phyloP scores from a whole-genome alignment of 2,329 filamentous ascomycete species.

The Fusarium udum region DNA sequence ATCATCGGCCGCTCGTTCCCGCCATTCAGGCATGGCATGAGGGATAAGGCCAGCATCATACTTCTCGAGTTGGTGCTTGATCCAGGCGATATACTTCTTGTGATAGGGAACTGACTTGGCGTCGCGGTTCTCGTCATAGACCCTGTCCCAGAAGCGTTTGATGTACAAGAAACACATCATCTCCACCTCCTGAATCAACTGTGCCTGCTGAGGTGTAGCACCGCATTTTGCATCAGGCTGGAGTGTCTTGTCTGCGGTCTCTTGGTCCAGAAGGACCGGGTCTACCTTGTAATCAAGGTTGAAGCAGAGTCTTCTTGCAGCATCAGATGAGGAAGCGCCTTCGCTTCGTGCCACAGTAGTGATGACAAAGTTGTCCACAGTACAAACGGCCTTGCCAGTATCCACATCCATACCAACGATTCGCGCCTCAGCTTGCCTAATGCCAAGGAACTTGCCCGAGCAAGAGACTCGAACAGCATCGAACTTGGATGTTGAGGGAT shows the following conservation, averaged over 20 bases:
- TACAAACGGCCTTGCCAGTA: not conserved
- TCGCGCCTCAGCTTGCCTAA: not conserved
- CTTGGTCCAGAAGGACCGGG: not conserved
- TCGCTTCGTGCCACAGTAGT: not conserved
- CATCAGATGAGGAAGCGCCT: not conserved
- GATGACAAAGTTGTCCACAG: not conserved
- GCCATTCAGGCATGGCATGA: not conserved
- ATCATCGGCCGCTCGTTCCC: not conserved
- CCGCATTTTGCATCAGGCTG: not conserved
- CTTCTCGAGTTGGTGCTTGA: not conserved
- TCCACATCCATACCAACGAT: not conserved
- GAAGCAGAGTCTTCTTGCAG: constrained; percentile 1
- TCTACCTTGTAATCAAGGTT: constrained; percentile 7
- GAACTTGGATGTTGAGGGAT: not conserved
- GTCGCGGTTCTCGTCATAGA: not conserved
- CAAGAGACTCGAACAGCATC: not conserved
- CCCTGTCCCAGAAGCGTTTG: constrained; percentile 2
- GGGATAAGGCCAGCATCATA: not conserved
- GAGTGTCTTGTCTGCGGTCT: not conserved
- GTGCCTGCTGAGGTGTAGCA: not conserved
- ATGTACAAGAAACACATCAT: constrained; percentile 12
- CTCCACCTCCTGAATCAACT: constrained; percentile 2
- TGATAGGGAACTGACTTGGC: not conserved
- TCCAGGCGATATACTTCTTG: constrained; percentile 5
- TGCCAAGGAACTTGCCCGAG: not conserved